A percentile compares a stretch with the other conserved stretches of the same genome.
Conservation (phyloP, 2,329 filamentous ascomycete species). For the Pleomassaria siparia region DNA sequence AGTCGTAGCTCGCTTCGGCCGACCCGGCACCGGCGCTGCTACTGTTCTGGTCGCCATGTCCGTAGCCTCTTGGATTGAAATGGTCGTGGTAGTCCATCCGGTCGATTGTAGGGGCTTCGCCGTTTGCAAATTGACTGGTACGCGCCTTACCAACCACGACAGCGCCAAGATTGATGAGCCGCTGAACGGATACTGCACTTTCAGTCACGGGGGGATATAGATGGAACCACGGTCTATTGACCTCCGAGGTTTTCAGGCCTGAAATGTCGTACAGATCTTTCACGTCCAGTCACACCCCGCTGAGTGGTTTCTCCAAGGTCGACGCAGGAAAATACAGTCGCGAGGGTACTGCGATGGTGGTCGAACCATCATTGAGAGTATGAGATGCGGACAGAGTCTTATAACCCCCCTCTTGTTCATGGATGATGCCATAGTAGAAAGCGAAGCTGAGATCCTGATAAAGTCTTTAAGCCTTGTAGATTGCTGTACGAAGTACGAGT, state of each 20-base stretch:
- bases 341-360: slow-evolving; percentile 3
- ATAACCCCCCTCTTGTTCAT: not conserved
- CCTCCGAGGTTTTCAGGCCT: slow-evolving; percentile 15
- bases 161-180: slow-evolving; percentile 15
- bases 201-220: slow-evolving; percentile 3
- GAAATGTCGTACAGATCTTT: slow-evolving; percentile 45
- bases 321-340: slow-evolving; percentile 5
- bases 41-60: slow-evolving; percentile 19
- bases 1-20: slow-evolving; percentile 16
- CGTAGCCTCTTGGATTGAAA: slow-evolving; percentile 36
- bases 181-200: slow-evolving; percentile 14
- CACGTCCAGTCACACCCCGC: slow-evolving; percentile 9
- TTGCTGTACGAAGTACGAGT: not conserved
- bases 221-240: slow-evolving; percentile 15
- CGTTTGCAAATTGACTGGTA: slow-evolving; percentile 48
- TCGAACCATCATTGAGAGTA: not conserved
- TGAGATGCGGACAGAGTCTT: not conserved
- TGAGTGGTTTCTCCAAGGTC: slow-evolving; percentile 1
- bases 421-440: slow-evolving; percentile 1
- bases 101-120: slow-evolving; percentile 32
- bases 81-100: slow-evolving; percentile 28
- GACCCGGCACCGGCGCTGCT: slow-evolving; percentile 11
- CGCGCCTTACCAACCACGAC: slow-evolving; percentile 57
- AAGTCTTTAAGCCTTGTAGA: slow-evolving; percentile 4
- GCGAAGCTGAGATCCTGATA: slow-evolving; percentile 3